Conservation (phyloP, 176 grass and related monocot genomes). For the Cenchrus purpureus region DNA sequence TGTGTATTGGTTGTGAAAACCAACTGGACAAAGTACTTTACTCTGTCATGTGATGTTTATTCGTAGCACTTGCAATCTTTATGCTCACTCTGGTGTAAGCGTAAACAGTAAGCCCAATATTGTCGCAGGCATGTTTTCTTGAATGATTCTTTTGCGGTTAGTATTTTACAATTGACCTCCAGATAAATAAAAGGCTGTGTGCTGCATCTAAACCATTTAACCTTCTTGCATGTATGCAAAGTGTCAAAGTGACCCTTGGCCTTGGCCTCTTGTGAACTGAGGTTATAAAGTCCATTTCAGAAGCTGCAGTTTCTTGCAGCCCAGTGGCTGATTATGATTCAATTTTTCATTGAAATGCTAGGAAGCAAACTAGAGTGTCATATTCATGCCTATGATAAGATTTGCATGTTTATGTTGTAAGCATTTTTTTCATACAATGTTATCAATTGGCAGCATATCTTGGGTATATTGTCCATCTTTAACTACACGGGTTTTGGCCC, state of each 20-base stretch:
- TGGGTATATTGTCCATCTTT: background rate
- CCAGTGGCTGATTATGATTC: constrained; percentile 12
- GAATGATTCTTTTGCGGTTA: constrained; percentile 9
- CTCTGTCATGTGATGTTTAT: constrained; percentile 18
- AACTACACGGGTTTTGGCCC: background rate
- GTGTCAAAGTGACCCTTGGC: background rate
- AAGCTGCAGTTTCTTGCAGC: background rate
- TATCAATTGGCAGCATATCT: background rate
- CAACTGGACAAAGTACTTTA: constrained; percentile 41
- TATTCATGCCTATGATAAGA: constrained; percentile 11
- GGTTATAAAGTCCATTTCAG: background rate
- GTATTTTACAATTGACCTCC: background rate
- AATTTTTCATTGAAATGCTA: constrained; percentile 6
- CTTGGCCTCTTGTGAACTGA: background rate
- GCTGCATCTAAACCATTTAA: background rate
- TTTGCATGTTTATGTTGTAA: background rate
- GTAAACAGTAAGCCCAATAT: constrained; percentile 24
- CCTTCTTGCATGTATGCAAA: constrained; percentile 4
- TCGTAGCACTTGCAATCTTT: constrained; percentile 27
- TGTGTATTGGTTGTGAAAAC: constrained; percentile 42
- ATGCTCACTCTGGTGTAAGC: constrained; percentile 7
- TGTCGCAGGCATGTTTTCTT: constrained; percentile 12
- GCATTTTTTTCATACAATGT: background rate
- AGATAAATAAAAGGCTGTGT: background rate
- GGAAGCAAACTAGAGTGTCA: background rate